phyloP scores from a whole-genome alignment of 177 flowering plant genomes.

The Vitis hybrid region DNA sequence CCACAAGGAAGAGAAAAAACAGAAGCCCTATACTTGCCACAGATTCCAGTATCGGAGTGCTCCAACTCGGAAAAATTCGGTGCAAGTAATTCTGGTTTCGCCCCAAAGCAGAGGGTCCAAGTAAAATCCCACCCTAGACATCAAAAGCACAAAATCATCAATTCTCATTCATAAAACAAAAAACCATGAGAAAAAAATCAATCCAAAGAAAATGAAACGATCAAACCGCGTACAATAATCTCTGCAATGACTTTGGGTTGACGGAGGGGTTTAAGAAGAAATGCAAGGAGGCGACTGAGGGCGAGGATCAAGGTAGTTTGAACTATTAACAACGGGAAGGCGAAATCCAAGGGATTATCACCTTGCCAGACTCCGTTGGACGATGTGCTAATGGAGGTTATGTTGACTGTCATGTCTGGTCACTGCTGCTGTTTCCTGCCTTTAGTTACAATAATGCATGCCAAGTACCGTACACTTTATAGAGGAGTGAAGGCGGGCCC shows the following conservation, averaged over 20 bases:
- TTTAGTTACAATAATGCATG: not conserved
- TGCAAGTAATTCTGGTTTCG: slow-evolving; percentile 41
- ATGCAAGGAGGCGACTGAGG: slow-evolving; percentile 40
- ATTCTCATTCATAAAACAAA: not conserved
- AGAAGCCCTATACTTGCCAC: slow-evolving; percentile 61
- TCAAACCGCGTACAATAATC: slow-evolving; percentile 35
- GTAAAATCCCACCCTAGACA: slow-evolving; percentile 55
- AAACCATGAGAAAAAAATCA: not conserved
- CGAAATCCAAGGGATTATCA: slow-evolving; percentile 49
- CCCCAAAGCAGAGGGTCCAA: slow-evolving; percentile 65
- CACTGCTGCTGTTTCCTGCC: not conserved
- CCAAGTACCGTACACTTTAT: too few species aligned
- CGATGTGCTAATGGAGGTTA: slow-evolving; percentile 42
- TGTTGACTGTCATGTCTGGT: slow-evolving; percentile 29
- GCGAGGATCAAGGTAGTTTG: slow-evolving; percentile 44
- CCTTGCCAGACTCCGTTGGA: slow-evolving; percentile 62
- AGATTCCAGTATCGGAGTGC: slow-evolving; percentile 52
- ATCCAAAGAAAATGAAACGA: not conserved
- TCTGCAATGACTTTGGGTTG: slow-evolving; percentile 69
- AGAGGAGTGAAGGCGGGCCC: too few species aligned
- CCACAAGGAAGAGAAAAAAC: slow-evolving; percentile 66
- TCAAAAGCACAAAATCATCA: not conserved
- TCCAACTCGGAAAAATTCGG: slow-evolving; percentile 53
- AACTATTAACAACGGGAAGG: slow-evolving; percentile 53
- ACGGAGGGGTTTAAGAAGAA: slow-evolving; percentile 57